A percentile compares a stretch with the other conserved stretches of the same genome.
Conservation (phyloP, 257 asterid species). For the Jacaranda copaia region DNA sequence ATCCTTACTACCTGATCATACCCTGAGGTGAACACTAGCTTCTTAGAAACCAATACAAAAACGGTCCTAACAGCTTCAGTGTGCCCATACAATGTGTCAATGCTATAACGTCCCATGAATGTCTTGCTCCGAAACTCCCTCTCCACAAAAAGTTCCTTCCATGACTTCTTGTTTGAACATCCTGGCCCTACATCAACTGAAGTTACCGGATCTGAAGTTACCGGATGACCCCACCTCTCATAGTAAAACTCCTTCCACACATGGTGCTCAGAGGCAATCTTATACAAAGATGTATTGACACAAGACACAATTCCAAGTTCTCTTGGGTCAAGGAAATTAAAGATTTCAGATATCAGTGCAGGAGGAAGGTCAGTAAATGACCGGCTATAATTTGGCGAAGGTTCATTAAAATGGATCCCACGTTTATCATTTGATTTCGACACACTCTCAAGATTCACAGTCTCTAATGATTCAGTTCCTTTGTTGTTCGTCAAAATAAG, state of each 20-base stretch:
- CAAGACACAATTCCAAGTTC: constrained; percentile 92
- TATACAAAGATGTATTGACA: constrained; percentile 69
- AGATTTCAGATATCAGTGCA: constrained; percentile 78
- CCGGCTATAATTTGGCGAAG: constrained; percentile 34
- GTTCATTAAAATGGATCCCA: constrained; percentile 48
- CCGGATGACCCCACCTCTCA: constrained; percentile 93
- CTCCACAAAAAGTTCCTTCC: constrained; percentile 93
- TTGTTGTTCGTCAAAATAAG: constrained; percentile 30
- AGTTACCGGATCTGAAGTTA: constrained; percentile 49
- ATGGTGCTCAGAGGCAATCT: constrained; percentile 79
- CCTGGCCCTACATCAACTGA: constrained; percentile 51
- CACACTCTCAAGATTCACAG: constrained; percentile 39
- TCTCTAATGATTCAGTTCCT: constrained; percentile 33
- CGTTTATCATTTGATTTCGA: constrained; percentile 40
- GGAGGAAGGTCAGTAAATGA: constrained; percentile 84
- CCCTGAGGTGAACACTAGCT: constrained; percentile 86
- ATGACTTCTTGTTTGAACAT: constrained; percentile 65
- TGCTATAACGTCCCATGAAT: constrained; percentile 81
- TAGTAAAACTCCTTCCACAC: constrained; percentile 91
- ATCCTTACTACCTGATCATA: constrained; percentile 91
- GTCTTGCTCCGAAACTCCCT: constrained; percentile 90
- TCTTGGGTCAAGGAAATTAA: constrained; percentile 82
- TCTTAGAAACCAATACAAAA: constrained; percentile 77
- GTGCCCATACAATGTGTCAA: constrained; percentile 86
- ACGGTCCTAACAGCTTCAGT: constrained; percentile 86